Evolutionary conservation across 2,329 filamentous ascomycete genomes (phyloP), one percentile per base, ranked within the genome.

Genomic region (Mycocentrospora acerina): DNA sequence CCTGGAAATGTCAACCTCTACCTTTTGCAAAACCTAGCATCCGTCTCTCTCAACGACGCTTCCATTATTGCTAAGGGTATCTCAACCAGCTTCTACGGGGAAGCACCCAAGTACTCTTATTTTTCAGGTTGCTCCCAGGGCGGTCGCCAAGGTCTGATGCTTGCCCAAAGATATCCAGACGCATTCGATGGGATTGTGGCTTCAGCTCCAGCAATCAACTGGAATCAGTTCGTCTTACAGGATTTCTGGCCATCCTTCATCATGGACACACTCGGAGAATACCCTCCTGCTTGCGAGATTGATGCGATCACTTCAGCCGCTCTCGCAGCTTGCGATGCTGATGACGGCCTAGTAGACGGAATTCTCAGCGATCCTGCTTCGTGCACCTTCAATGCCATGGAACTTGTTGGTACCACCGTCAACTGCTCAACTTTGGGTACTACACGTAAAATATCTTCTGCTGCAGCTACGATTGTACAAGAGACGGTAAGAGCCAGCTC

Each of bases 91-190:
- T 53, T 55, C 39, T 69, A 69, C 29, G 57, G 61, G 4, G 18
- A 54, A 19, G 7, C 41, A 4, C 51, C 64, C 0, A 40, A 43
- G 7, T 64, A 60, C 33, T 64, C 61, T 4, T 64, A 66, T 43
- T 66, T 55, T 52, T 57, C 45, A 30, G 62, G 55, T 42, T 67
- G 64, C 38, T 66, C 63, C 1, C 48, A 57, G 14, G 61, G 61
- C 16, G 63, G 63, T 7, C 41, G 63, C 7, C 61, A 67, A 31
- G 64, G 59, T 1, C 42, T 53, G 22, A 50, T 51, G 37, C 25
- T 63, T 17, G 61, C 59, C 4, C 60, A 65, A 35, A 37, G 47
- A 8, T 66, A 59, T 42, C 60, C 60, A 1, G 44, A 48, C 3
- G 43, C 46, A 2, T 60, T 50, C 24, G 57, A 66, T 40, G 61